Base-by-base conservation (phyloP, 441 rosid genomes). In the Gossypium davidsonii region DNA sequence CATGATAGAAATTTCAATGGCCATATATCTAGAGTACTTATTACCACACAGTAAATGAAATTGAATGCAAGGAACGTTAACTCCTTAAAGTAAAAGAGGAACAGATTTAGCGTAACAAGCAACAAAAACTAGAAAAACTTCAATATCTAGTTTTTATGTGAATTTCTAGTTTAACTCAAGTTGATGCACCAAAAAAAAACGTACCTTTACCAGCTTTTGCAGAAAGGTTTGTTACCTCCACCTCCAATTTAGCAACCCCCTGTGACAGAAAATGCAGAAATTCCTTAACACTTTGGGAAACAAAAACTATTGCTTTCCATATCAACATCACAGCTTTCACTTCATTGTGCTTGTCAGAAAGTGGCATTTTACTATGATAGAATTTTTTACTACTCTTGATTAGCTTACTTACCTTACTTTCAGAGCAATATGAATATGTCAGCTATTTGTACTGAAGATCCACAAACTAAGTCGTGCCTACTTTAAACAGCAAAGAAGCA, bases 171-270 rank as follows among this genome's bases (percentile, higher is more conserved):
- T 10, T 52, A 23, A 11, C 53, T 15, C 69, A 39, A 74, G n/a
- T 60, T 68, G 55, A 76, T 25, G 51, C 12, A 21, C 71, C 61
- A 26, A 72, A 18, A 39, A 39, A 78, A 68, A 74, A 76, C 17
- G 42, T 83, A 96, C 99, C 99, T 89, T 96, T 96, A 83, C 99
- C 99, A 81, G 99, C 98, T 83, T 90, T 96, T 34, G 98, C 98
- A 71, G 96, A 97, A 81, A 96, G 96, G 81, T 96, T 96, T 73
- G 99, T 96, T 74, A 96, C 97, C 87, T 96, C 98, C 73, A 96
- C 91, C 87, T 96, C 97, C 85, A 96, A 85, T 83, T 88, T 93
- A 14, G 98, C 97, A 31, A 67, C 76, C 63, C 90, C 97, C 99
- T 93, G 86, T 44, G 70, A 77, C 58, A 72, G 72, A 71, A 28